Evolutionary conservation across 495 filamentous ascomycete genomes (phyloP).

Genomic region (Penicillium atrosanguineum): DNA sequence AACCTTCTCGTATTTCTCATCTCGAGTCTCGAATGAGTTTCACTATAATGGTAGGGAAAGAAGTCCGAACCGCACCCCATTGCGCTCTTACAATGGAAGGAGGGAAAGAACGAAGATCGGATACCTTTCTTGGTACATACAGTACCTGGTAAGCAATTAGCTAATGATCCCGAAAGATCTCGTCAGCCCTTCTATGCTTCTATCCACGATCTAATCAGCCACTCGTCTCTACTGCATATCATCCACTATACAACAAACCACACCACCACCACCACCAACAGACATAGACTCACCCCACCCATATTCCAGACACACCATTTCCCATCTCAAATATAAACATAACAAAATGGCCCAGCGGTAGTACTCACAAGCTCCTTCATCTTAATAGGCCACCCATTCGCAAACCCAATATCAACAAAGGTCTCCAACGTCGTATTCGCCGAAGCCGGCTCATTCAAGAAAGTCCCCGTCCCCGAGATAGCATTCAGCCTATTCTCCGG

Average conservation of each 20-base stretch:
- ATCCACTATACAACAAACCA: too few relatives aligned
- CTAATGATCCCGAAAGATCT: too few relatives aligned
- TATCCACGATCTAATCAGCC: too few relatives aligned
- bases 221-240: too few relatives aligned
- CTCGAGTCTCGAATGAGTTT: not conserved
- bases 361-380: constrained; percentile 50
- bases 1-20: not conserved
- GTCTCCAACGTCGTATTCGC: constrained; percentile 49
- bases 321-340: constrained; percentile 44
- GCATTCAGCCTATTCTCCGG: constrained; percentile 39
- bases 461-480: constrained; percentile 54
- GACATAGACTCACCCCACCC: not conserved
- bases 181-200: too few relatives aligned
- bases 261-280: too few relatives aligned
- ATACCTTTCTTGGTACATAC: too few relatives aligned
- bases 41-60: not conserved
- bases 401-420: constrained; percentile 40
- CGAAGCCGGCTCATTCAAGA: constrained; percentile 51
- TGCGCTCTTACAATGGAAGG: too few relatives aligned
- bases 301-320: not conserved
- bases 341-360: constrained; percentile 54
- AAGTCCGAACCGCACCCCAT: not conserved
- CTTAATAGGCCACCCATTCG: constrained; percentile 29
- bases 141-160: too few relatives aligned
- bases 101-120: too few relatives aligned